Evolutionary conservation across 2,329 filamentous ascomycete species (phyloP).

Genomic region (Epichloe coenophiala): DNA sequence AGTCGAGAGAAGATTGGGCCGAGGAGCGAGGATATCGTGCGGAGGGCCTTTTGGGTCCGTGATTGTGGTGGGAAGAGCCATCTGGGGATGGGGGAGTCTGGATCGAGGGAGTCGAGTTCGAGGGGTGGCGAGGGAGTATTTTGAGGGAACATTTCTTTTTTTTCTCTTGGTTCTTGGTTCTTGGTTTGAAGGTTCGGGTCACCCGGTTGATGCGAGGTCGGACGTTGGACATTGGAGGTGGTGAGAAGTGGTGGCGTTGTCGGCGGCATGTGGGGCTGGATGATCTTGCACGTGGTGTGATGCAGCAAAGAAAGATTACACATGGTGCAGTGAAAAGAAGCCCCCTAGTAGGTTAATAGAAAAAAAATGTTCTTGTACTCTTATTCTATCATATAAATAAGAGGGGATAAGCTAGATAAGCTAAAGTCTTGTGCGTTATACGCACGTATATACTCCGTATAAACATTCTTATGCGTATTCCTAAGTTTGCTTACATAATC

Average conservation of each 20-base stretch:
- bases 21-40: neutral
- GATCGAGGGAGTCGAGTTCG: conserved; percentile 4
- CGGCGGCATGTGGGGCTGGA: neutral
- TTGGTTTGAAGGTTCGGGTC: neutral
- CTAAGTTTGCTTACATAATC: too few species aligned
- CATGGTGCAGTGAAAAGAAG: too few species aligned
- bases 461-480: too few species aligned
- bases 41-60: neutral
- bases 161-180: too few species aligned
- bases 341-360: too few species aligned
- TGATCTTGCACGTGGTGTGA: too few species aligned
- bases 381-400: too few species aligned
- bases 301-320: too few species aligned
- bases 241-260: neutral
- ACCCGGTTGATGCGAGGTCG: neutral
- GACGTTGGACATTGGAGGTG: neutral
- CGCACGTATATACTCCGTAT: too few species aligned
- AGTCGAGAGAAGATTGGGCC: neutral
- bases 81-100: conserved; percentile 3
- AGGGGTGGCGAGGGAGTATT: neutral
- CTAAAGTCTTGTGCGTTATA: too few species aligned
- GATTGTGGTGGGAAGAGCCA: conserved; percentile 1
- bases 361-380: rapidly evolving
- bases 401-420: too few species aligned
- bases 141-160: neutral